Evolutionary conservation across 2,329 filamentous ascomycete genomes (phyloP).

Genomic region (Calonectria fujianensis): DNA sequence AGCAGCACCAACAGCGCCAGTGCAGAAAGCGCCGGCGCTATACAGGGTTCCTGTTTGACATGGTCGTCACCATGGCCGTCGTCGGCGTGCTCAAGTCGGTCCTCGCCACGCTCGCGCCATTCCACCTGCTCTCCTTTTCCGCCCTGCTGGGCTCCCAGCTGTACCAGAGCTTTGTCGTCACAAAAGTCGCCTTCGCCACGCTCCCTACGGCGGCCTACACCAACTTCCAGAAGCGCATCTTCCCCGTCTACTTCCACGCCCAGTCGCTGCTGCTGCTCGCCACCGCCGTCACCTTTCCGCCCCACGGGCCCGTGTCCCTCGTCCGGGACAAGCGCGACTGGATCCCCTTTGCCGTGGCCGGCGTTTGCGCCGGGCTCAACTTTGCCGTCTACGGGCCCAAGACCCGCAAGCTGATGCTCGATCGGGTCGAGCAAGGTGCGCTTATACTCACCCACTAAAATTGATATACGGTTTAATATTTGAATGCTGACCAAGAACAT

Average conservation of each 20-base stretch:
- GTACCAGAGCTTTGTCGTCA: conserved; percentile 63
- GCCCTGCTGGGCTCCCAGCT: conserved; percentile 63
- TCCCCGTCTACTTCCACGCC: conserved; percentile 63
- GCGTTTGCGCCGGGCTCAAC: conserved; percentile 58
- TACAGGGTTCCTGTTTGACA: not conserved
- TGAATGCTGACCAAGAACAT: no score
- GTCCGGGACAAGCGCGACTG: conserved; percentile 56
- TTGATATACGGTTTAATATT: no score
- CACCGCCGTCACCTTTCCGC: conserved; percentile 59
- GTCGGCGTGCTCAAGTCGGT: conserved; percentile 36
- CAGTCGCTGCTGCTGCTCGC: conserved; percentile 61
- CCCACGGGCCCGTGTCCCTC: conserved; percentile 56
- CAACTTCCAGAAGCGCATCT: conserved; percentile 63
- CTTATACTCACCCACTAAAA: not conserved
- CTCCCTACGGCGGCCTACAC: conserved; percentile 61
- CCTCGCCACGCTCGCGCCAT: conserved; percentile 55
- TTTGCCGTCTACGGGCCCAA: conserved; percentile 61
- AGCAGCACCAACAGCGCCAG: not conserved
- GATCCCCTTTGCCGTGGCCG: conserved; percentile 60
- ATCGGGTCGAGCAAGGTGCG: conserved; percentile 53
- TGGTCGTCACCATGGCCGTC: conserved; percentile 43
- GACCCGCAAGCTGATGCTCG: conserved; percentile 55
- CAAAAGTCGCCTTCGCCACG: conserved; percentile 59
- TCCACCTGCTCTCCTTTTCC: conserved; percentile 64
- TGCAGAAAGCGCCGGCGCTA: not conserved